A percentile compares a stretch with the other conserved stretches of the same genome.
Conservation (phyloP, 495 filamentous ascomycete species). For the Geoglossum glabrum region DNA sequence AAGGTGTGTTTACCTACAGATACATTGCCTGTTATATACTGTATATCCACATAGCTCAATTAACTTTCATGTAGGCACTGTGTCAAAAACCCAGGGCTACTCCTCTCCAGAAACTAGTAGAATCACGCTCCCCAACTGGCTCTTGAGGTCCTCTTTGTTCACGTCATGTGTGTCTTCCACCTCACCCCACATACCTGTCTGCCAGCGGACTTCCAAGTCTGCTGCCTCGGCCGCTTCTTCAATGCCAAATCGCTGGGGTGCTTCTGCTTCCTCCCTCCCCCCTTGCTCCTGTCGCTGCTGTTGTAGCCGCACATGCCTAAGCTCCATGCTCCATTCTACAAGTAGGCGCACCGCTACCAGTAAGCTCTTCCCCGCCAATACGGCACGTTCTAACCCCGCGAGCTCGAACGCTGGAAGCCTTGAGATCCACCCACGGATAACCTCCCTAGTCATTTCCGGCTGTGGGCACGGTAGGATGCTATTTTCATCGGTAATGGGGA, state of each 20-base stretch:
- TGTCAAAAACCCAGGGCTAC: not conserved
- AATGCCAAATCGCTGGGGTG: constrained; percentile 29
- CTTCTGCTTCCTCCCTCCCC: constrained; percentile 33
- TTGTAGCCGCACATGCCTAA: constrained; percentile 18
- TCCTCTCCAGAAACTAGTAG: constrained; percentile 46
- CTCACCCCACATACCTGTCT: constrained; percentile 81
- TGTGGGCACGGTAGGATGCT: constrained; percentile 55
- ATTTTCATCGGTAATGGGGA: constrained; percentile 48
- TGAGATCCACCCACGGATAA: constrained; percentile 61
- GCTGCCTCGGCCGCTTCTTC: constrained; percentile 58
- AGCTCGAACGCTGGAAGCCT: constrained; percentile 56
- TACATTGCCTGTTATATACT: too few species aligned
- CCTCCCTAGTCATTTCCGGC: constrained; percentile 46
- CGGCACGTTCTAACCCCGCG: constrained; percentile 64
- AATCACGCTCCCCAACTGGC: constrained; percentile 75
- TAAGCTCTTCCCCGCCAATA: constrained; percentile 71
- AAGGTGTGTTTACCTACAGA: too few species aligned
- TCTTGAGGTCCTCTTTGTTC: constrained; percentile 69
- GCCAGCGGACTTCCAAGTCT: constrained; percentile 74
- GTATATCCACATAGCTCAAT: not conserved
- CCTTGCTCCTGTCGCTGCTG: not conserved
- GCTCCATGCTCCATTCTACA: constrained; percentile 72
- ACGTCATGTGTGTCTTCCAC: constrained; percentile 99
- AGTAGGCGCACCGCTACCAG: constrained; percentile 56
- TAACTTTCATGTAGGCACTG: too few species aligned